These are phyloP conservation scores for Globisporangium ultimum DNA, from an alignment of 352 stramenopile genomes.

Conservation along the genomic window DNA sequence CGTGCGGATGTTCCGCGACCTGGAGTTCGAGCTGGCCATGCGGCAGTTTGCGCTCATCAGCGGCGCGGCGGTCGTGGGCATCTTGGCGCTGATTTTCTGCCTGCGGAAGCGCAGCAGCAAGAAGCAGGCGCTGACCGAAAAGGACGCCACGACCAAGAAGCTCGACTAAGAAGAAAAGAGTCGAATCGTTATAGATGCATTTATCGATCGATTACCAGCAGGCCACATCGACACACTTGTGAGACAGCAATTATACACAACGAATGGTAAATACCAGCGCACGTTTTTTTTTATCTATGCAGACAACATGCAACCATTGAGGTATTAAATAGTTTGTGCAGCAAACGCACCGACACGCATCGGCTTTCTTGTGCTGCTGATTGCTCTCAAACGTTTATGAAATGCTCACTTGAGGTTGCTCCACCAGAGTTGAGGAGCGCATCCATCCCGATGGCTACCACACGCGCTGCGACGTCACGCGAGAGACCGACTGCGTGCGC, in stretches of 20 bases:
- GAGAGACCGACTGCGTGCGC: neutral
- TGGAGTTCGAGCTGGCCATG: conserved; percentile 67
- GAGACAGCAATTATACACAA: no score
- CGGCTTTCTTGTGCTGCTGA: no score
- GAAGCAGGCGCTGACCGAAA: neutral
- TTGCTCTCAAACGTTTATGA: no score
- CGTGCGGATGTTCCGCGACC: conserved; percentile 71
- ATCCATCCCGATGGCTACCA: neutral
- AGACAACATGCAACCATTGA: no score
- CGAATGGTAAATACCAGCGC: no score
- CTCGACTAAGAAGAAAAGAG: conserved; percentile 1
- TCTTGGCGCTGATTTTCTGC: conserved; percentile 44
- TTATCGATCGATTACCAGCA: conserved; percentile 4
- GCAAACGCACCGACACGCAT: no score
- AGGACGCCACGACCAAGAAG: neutral
- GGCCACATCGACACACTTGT: no score
- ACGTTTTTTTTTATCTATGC: no score
- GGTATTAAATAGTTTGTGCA: no score
- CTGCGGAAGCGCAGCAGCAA: conserved; percentile 35
- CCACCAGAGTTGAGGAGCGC: neutral
- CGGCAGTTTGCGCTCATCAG: conserved; percentile 59
- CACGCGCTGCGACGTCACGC: neutral
- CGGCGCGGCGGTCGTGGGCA: conserved; percentile 29
- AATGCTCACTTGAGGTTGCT: no score
- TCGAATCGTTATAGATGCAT: neutral